Evolutionary conservation across 768 basidiomycete genomes (phyloP), one percentile per base, ranked within the genome.

Genomic region (Bullera alba): DNA sequence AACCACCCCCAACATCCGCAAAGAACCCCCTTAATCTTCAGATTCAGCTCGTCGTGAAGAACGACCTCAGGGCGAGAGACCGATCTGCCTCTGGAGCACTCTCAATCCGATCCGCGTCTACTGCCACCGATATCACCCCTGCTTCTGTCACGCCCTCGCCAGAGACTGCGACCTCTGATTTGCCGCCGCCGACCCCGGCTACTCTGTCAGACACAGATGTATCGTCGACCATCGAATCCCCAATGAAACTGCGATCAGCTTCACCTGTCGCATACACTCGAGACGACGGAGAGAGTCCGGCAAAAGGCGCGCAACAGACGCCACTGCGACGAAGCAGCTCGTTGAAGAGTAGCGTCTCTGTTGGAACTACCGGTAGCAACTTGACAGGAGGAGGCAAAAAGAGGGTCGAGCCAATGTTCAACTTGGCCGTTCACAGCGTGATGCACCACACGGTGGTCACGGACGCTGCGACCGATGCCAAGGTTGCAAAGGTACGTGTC

Each of bases 21-120:
- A 86, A 85, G 55, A 87, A 92, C 57, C 85, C 89, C 0, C 77
- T 92, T 37, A 91, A 92, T 68, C 77, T 93, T 0, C 91, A 95
- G 62, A 83, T 95, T 10, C 91, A 95, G 70, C 83, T 95, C 35
- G 84, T 93, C 1, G 60, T 68, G 35, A 54, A 53, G 27, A 38
- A 30, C 29, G 29, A 21, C 35, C 16, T 8, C 25, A 29, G 30
- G 27, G 23, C 35, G 27, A 36, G 47, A 19, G 4, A 44, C 29
- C 29, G 29, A 46, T 19, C 48, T 14, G 37, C 10, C 8, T 39
- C 37, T 10, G 37, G 37, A 8, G n/a, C n/a, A n/a, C 12, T 39
- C 8, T 34, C 32, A 34, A 10, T 34, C 10, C 32, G 32, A 8
- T 34, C 32, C 10, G 32, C 10, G 10, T 39, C 37, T 12, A 28